Percentiles rank a stretch among this genome's conserved stretches.
phyloP scores from a whole-genome alignment of 108 stramenopile species.

The Nannochloropsis granulata region DNA sequence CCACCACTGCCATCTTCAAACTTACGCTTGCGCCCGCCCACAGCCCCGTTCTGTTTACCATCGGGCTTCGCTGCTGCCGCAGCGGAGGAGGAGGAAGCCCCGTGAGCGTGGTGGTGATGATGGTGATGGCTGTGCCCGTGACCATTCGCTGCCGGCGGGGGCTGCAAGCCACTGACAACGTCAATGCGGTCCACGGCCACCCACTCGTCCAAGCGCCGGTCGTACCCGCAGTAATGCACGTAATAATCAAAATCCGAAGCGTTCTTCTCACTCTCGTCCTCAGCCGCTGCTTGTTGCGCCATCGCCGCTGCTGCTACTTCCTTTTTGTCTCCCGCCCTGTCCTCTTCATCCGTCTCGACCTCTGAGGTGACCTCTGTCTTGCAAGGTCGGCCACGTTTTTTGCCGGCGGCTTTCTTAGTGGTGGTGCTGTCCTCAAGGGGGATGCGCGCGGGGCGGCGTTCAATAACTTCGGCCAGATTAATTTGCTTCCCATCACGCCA shows the following conservation, averaged over 20 bases:
- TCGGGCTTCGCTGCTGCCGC: not conserved
- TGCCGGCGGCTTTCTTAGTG: not conserved
- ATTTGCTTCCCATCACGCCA: not conserved
- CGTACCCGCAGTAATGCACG: slow-evolving; percentile 35
- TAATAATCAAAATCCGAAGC: slow-evolving; percentile 19
- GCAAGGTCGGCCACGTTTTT: not conserved
- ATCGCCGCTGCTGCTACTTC: not conserved
- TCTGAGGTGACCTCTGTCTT: not conserved
- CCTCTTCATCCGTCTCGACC: not conserved
- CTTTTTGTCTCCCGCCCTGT: not conserved
- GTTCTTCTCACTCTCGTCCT: not conserved
- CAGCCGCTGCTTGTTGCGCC: not conserved
- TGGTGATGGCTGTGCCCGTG: not conserved
- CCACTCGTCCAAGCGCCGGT: slow-evolving; percentile 42
- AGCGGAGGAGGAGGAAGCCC: not conserved
- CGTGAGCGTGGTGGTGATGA: not conserved
- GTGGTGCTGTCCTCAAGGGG: not conserved
- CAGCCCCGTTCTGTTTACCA: not conserved
- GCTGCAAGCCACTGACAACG: slow-evolving; percentile 1
- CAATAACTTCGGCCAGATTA: not conserved
- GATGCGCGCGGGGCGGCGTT: not conserved
- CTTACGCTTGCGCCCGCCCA: not conserved
- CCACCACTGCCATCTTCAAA: not conserved
- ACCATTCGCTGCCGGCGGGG: not conserved
- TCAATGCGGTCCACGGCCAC: slow-evolving; percentile 36